Base-by-base conservation (phyloP, 805 yeast genomes). In the Metschnikowia hibisci region DNA sequence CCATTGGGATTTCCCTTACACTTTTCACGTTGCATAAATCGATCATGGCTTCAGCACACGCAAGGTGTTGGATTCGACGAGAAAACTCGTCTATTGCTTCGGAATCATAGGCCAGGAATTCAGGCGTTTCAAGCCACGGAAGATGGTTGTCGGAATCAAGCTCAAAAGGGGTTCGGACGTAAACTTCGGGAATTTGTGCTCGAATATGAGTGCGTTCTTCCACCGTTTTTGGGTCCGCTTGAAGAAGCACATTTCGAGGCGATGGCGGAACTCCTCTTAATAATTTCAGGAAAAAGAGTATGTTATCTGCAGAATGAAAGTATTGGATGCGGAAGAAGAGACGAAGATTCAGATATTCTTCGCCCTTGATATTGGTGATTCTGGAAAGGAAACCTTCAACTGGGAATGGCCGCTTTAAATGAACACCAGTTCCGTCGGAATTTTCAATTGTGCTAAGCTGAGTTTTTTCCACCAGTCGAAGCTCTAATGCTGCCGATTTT, bases 311-410 rank as follows among this genome's bases (percentile, higher is more conserved):
- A 0, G 95, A 73, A 54, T 69, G 79, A 48, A 84, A 77, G 61
- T 89, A 90, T 46, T 73, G 73, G 34, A 82, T 62, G 43, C 75
- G 78, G 51, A 73, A 73, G 42, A 77, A 73, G 27, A 74, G 62
- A 26, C 71, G 66, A 4, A 71, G 55, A 8, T 70, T 44, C 41
- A 62, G 45, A 56, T 62, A 46, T 51, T 61, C 54, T 49, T 53
- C 57, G 0, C 87, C 87, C 5, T 61, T 56, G 44, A 75, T 69
- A 34, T 78, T 71, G 0, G 82, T 73, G 25, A 83, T 57, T 39
- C 82, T 71, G 3, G 77, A 65, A 15, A 90, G 60, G 57, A 85
- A 89, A 0, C 98, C 98, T 63, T 91, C 98, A 8, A 88, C 61
- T 0, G 96, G 82, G 0, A 64, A 41, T 0, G 96, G 96, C 84